Conservation (phyloP, 129 eudicot genomes). For the Cynara cardunculus region DNA sequence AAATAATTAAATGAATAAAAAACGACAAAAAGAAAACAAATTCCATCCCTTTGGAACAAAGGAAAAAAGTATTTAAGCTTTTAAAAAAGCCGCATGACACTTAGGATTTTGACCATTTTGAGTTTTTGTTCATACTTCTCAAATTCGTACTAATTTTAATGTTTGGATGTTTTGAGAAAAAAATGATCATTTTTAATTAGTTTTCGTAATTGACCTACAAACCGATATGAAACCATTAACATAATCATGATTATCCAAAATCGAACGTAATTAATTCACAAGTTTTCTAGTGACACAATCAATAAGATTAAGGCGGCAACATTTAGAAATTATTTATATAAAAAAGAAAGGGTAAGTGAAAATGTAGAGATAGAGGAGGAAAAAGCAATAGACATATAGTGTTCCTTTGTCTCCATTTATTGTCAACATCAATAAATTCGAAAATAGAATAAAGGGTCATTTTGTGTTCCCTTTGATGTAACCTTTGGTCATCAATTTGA, state of each 20-base stretch:
- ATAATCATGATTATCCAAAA: background rate
- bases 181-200: background rate
- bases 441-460: constrained; percentile 29
- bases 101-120: background rate
- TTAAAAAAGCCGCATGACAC: background rate
- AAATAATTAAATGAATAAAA: too few relatives aligned
- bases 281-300: background rate
- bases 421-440: constrained; percentile 29
- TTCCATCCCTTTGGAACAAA: background rate
- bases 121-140: background rate
- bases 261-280: background rate
- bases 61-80: background rate
- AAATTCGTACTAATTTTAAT: too few relatives aligned
- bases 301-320: too few relatives aligned
- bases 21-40: too few relatives aligned
- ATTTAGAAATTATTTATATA: background rate
- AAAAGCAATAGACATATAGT: constrained; percentile 21
- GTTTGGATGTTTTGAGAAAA: background rate
- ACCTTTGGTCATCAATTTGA: constrained; percentile 30
- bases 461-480: constrained; percentile 32
- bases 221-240: background rate
- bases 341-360: background rate
- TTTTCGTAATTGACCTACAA: background rate
- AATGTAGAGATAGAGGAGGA: background rate
- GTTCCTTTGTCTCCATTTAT: constrained; percentile 27